phyloP scores from a whole-genome alignment of 139 green algal genomes.

The Mesotaenium endlicherianum region DNA sequence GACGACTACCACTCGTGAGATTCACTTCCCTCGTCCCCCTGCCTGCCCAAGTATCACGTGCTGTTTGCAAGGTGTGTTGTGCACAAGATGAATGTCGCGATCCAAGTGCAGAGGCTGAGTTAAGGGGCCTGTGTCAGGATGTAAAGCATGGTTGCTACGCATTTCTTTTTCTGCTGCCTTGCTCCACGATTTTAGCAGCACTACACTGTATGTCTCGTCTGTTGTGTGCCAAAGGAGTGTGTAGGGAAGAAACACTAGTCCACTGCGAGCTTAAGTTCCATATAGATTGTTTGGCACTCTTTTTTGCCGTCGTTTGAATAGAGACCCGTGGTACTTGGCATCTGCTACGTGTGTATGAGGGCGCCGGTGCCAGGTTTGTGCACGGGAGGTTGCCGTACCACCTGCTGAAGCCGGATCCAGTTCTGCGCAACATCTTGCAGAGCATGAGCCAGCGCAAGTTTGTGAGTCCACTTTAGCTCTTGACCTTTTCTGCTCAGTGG shows the following conservation, averaged over 20 bases:
- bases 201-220: too few species aligned
- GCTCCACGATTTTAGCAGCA: too few species aligned
- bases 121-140: too few species aligned
- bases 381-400: constrained; percentile 38
- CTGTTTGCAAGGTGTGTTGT: too few species aligned
- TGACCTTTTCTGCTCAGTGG: not conserved
- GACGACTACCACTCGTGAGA: constrained; percentile 35
- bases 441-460: constrained; percentile 18
- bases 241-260: not conserved
- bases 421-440: constrained; percentile 5
- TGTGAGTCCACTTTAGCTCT: constrained; percentile 1
- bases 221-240: too few species aligned
- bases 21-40: not conserved
- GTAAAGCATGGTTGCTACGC: too few species aligned
- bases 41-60: too few species aligned
- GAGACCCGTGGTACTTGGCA: not conserved
- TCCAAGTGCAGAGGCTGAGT: too few species aligned
- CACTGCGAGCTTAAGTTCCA: not conserved
- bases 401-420: constrained; percentile 16
- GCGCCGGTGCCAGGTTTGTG: constrained; percentile 29
- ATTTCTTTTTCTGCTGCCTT: too few species aligned
- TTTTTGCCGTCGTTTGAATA: not conserved
- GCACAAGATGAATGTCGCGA: too few species aligned
- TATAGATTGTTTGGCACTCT: not conserved
- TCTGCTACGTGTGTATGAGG: not conserved